These are phyloP conservation scores for Aspergillus intermedius DNA, from an alignment of 2,329 filamentous ascomycete genomes.

Conservation along the genomic window DNA sequence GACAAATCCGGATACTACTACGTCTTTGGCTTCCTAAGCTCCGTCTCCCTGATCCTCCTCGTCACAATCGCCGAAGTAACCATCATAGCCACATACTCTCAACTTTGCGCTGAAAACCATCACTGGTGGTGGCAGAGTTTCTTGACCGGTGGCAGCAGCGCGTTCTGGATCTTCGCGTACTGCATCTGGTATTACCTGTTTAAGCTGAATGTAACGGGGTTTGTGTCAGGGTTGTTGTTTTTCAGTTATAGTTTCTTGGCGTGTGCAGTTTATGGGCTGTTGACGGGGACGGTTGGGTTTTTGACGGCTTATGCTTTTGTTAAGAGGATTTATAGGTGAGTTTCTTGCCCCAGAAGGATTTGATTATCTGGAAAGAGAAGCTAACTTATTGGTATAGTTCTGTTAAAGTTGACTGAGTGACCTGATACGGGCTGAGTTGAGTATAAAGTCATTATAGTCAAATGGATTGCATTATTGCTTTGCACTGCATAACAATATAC, in stretches of 20 bases:
- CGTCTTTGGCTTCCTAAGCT: conserved; percentile 76
- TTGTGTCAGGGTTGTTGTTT: conserved; percentile 73
- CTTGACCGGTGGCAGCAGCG: conserved; percentile 66
- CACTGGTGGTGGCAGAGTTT: conserved; percentile 93
- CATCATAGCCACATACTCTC: conserved; percentile 73
- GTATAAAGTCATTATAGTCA: no score
- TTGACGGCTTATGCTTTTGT: conserved; percentile 79
- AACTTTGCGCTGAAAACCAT: conserved; percentile 79
- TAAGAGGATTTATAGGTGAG: conserved; percentile 71
- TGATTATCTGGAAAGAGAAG: not conserved
- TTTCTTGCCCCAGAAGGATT: not conserved
- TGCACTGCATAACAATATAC: no score
- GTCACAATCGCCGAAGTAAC: conserved; percentile 77
- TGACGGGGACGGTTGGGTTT: conserved; percentile 80
- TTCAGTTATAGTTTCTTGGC: conserved; percentile 80
- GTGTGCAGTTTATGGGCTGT: conserved; percentile 70
- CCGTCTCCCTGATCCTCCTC: conserved; percentile 65
- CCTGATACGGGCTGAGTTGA: conserved; percentile 4
- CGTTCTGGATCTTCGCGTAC: conserved; percentile 76
- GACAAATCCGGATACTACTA: conserved; percentile 92
- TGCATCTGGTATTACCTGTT: conserved; percentile 77
- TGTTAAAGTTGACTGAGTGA: conserved; percentile 28
- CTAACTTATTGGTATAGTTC: conserved; percentile 17
- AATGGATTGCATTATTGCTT: no score
- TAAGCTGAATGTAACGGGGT: conserved; percentile 73